A percentile compares a stretch with the other conserved stretches of the same genome.
Conservation (phyloP, 768 basidiomycete species). For the Candolleomyces aberdarensis region DNA sequence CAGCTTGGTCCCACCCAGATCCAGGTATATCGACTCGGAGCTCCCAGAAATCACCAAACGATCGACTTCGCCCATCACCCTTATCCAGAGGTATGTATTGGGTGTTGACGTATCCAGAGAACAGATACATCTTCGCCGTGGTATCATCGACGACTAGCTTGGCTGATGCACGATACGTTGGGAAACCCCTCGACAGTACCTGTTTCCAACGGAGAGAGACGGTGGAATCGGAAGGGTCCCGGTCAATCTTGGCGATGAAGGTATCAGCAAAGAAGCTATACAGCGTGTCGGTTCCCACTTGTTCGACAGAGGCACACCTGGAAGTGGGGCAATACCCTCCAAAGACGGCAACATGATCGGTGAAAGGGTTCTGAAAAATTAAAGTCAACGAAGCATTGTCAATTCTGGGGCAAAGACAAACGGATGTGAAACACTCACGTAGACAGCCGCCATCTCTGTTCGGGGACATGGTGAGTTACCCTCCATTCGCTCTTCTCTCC, state of each 20-base stretch:
- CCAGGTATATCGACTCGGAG: conserved; percentile 26
- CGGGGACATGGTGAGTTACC: conserved; percentile 31
- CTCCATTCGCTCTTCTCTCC: conserved; percentile 25
- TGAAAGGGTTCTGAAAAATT: neutral
- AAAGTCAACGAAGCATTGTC: neutral
- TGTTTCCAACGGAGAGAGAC: neutral
- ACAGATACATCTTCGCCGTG: conserved; percentile 35
- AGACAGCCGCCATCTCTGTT: conserved; percentile 25
- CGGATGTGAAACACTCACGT: conserved; percentile 17
- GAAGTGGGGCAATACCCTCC: neutral
- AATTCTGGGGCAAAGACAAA: neutral
- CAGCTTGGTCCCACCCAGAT: conserved; percentile 32
- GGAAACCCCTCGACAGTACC: neutral
- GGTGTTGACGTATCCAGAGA: conserved; percentile 37
- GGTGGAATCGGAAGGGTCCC: neutral
- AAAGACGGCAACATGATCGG: neutral
- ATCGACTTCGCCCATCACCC: conserved; percentile 20
- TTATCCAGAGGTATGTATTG: conserved; percentile 26
- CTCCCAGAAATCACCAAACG: conserved; percentile 36
- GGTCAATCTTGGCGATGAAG: neutral
- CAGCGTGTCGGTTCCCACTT: neutral
- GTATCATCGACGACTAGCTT: conserved; percentile 27
- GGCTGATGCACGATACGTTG: neutral
- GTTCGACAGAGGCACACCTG: neutral
- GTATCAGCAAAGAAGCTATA: neutral